Conservation (phyloP, 768 basidiomycete species). For the Rhizopogon vinicolor region DNA sequence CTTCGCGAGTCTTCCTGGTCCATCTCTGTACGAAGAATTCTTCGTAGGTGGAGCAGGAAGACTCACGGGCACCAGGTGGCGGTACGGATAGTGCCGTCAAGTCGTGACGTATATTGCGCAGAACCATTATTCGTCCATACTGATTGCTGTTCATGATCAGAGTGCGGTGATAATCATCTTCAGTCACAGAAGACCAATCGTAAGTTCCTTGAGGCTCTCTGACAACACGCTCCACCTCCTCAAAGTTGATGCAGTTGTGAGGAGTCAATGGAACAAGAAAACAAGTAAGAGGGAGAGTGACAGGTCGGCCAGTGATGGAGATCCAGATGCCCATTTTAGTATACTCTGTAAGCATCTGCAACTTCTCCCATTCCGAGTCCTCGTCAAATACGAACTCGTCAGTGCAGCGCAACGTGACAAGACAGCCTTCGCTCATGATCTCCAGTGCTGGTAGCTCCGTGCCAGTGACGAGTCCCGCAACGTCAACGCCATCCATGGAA, state of each 20-base stretch:
- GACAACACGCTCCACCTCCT: constrained; percentile 47
- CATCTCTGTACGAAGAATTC: constrained; percentile 58
- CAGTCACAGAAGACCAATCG: constrained; percentile 53
- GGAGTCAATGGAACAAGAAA: constrained; percentile 64
- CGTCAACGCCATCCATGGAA: constrained; percentile 40
- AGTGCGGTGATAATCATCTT: constrained; percentile 43
- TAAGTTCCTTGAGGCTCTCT: constrained; percentile 42
- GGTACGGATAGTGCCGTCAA: constrained; percentile 62
- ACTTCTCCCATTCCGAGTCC: constrained; percentile 41
- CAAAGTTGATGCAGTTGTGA: constrained; percentile 50
- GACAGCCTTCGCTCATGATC: constrained; percentile 30
- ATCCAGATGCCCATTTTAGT: constrained; percentile 59
- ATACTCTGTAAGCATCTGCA: constrained; percentile 58
- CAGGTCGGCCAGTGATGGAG: constrained; percentile 55
- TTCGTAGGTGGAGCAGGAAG: constrained; percentile 43
- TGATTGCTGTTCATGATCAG: constrained; percentile 54
- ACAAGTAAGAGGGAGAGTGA: constrained; percentile 47
- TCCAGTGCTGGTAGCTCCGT: constrained; percentile 47
- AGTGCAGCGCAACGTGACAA: constrained; percentile 36
- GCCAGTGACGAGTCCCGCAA: constrained; percentile 67
- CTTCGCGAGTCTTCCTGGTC: constrained; percentile 40
- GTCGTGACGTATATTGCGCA: constrained; percentile 59
- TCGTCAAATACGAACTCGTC: constrained; percentile 44
- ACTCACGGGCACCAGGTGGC: constrained; percentile 44
- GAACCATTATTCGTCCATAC: constrained; percentile 48